A percentile compares a stretch with the other conserved stretches of the same genome.
Evolutionary conservation across 371 early-diverging fungal genomes (phyloP).

Genomic region (Globomyces sp.): DNA sequence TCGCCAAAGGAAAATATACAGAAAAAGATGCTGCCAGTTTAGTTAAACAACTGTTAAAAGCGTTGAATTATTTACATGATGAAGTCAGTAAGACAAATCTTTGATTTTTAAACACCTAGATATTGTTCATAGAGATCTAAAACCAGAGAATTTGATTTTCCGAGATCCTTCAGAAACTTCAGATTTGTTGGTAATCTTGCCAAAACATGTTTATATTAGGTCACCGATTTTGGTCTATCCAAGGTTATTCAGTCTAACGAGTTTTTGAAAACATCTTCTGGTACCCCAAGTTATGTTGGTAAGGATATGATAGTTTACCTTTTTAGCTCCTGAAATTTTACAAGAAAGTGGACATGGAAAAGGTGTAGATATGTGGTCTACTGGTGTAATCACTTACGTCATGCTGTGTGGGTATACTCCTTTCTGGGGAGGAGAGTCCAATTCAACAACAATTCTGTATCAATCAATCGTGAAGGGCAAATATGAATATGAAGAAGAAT

Average conservation of each 20-base stretch:
- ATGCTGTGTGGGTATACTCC: slow-evolving; percentile 48
- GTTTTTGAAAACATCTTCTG: slow-evolving; percentile 77
- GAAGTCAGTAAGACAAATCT: not conserved
- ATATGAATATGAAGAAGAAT: slow-evolving; percentile 73
- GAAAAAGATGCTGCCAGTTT: slow-evolving; percentile 80
- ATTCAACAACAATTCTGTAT: slow-evolving; percentile 33
- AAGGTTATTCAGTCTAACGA: slow-evolving; percentile 46
- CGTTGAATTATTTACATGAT: slow-evolving; percentile 58
- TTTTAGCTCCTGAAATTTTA: slow-evolving; percentile 78
- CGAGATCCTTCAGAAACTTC: slow-evolving; percentile 57
- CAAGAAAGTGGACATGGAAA: slow-evolving; percentile 65
- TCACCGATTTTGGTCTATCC: slow-evolving; percentile 52
- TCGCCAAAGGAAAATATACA: slow-evolving; percentile 78
- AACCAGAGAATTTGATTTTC: slow-evolving; percentile 58
- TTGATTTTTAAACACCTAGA: slow-evolving; percentile 22
- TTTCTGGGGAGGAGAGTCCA: slow-evolving; percentile 39
- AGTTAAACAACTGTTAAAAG: slow-evolving; percentile 53
- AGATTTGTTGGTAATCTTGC: slow-evolving; percentile 25
- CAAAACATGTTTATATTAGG: no score
- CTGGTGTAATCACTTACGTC: slow-evolving; percentile 40
- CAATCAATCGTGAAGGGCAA: slow-evolving; percentile 71
- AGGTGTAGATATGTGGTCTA: slow-evolving; percentile 80
- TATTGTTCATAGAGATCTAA: slow-evolving; percentile 51
- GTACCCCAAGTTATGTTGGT: slow-evolving; percentile 51
- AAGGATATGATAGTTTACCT: not conserved